A percentile compares a stretch with the other conserved stretches of the same genome.
Evolutionary conservation across 805 yeast genomes (phyloP).

Genomic region (Cyberlindnera meyerae): DNA sequence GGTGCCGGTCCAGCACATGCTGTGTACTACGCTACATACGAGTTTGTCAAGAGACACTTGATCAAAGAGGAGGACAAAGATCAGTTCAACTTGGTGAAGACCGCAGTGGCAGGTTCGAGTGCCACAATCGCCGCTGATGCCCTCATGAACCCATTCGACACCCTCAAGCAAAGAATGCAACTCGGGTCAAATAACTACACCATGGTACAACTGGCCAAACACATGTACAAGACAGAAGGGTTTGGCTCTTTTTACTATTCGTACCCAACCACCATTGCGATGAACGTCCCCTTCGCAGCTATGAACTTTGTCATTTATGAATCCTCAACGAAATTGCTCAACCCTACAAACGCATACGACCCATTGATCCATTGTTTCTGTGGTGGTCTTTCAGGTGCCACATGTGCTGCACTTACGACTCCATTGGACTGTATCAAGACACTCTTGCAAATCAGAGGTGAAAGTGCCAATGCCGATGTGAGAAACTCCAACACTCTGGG

Average conservation of each 20-base stretch:
- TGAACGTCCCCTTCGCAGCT: constrained; percentile 94
- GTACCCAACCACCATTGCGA: constrained; percentile 87
- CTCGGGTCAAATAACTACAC: constrained; percentile 26
- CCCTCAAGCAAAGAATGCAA: constrained; percentile 94
- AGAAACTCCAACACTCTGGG: constrained; percentile 58
- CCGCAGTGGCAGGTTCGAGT: constrained; percentile 82
- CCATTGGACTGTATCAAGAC: constrained; percentile 95
- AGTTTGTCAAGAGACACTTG: constrained; percentile 46
- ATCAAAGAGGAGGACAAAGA: constrained; percentile 30
- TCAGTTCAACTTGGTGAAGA: constrained; percentile 68
- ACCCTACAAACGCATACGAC: constrained; percentile 75
- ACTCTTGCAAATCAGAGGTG: constrained; percentile 76
- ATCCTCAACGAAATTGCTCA: constrained; percentile 67
- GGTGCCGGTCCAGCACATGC: constrained; percentile 99
- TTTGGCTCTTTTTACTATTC: constrained; percentile 81
- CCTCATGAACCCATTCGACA: constrained; percentile 96
- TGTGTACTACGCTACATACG: constrained; percentile 91
- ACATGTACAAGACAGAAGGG: constrained; percentile 60
- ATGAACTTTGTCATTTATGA: constrained; percentile 92
- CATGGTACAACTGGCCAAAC: constrained; percentile 35
- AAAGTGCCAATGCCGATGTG: constrained; percentile 38
- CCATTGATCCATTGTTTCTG: constrained; percentile 88
- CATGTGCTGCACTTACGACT: constrained; percentile 91
- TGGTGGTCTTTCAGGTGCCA: constrained; percentile 92
- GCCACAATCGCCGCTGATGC: constrained; percentile 95